Evolutionary conservation across 805 yeast species (phyloP).

Genomic region (Kuraishia cidri): DNA sequence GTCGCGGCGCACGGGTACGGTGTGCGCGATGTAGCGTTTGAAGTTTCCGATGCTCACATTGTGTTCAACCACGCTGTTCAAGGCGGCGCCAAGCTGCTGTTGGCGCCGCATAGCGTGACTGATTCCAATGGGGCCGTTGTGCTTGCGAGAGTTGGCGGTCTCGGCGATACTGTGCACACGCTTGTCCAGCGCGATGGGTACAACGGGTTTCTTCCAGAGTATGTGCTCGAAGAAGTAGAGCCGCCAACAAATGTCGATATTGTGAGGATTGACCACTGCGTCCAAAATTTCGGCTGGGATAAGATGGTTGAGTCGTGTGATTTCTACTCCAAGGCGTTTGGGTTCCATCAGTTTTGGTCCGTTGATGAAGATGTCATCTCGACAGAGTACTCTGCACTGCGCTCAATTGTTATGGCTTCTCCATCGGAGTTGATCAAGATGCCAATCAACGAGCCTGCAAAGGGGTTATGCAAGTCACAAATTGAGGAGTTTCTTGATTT

Average conservation of each 20-base stretch:
- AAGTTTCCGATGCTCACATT: slow-evolving; percentile 40
- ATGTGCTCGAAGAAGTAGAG: not conserved
- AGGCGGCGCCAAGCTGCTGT: slow-evolving; percentile 40
- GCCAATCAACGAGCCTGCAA: slow-evolving; percentile 83
- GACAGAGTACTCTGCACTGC: slow-evolving; percentile 61
- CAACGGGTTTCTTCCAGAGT: slow-evolving; percentile 44
- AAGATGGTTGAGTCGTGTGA: slow-evolving; percentile 49
- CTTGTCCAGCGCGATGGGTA: slow-evolving; percentile 36
- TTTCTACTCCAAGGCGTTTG: slow-evolving; percentile 53
- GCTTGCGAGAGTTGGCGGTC: slow-evolving; percentile 40
- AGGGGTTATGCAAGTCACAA: slow-evolving; percentile 58
- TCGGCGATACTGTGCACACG: slow-evolving; percentile 66
- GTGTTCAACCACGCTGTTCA: slow-evolving; percentile 36
- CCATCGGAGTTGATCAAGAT: slow-evolving; percentile 56
- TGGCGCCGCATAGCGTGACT: slow-evolving; percentile 15
- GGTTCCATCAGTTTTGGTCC: slow-evolving; percentile 77
- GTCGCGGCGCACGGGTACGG: slow-evolving; percentile 64
- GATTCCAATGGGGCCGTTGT: slow-evolving; percentile 39
- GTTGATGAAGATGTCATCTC: slow-evolving; percentile 73
- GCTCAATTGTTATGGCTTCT: slow-evolving; percentile 72
- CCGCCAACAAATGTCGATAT: slow-evolving; percentile 28
- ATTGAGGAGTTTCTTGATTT: slow-evolving; percentile 75
- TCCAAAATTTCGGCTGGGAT: slow-evolving; percentile 70
- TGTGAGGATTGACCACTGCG: slow-evolving; percentile 63
- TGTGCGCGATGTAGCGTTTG: slow-evolving; percentile 67